phyloP scores from a whole-genome alignment of 768 basidiomycete species.

The Trametes cubensis region DNA sequence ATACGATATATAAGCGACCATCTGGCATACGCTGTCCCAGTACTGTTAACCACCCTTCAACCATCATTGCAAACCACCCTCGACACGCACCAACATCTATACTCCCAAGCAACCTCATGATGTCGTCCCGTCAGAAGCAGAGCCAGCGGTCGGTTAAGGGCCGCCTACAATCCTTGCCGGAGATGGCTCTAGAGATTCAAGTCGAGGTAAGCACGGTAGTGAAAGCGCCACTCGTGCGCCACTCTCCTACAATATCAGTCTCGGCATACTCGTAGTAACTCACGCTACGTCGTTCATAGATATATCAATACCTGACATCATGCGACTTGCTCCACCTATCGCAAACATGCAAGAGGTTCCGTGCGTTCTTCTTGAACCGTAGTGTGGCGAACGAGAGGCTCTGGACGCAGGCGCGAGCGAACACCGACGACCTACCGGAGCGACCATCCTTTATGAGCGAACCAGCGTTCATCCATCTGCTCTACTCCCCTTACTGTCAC shows the following conservation, averaged over 20 bases:
- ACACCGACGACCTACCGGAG: background rate
- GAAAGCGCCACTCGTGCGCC: too few species aligned
- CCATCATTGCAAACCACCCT: too few species aligned
- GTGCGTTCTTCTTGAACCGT: background rate
- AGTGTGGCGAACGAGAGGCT: background rate
- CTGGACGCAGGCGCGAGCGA: background rate
- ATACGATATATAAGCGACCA: too few species aligned
- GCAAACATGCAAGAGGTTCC: conserved; percentile 3
- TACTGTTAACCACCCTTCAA: too few species aligned
- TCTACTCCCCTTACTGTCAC: conserved; percentile 1
- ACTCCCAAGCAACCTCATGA: too few species aligned
- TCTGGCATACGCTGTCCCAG: too few species aligned
- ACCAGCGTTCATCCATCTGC: conserved; percentile 1
- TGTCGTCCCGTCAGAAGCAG: too few species aligned
- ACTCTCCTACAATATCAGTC: background rate
- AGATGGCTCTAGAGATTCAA: background rate
- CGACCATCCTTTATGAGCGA: conserved; percentile 1
- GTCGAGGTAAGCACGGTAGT: background rate
- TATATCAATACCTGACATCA: background rate
- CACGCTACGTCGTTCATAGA: background rate
- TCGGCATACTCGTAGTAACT: too few species aligned
- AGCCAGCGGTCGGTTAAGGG: background rate
- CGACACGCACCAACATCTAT: too few species aligned
- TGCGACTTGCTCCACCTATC: background rate
- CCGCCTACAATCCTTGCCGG: background rate